Percentiles rank a stretch among this genome's conserved stretches.
These are phyloP conservation scores for Aegilops speltoides DNA, from an alignment of 176 grass and related monocot species.

Conservation along the genomic window DNA sequence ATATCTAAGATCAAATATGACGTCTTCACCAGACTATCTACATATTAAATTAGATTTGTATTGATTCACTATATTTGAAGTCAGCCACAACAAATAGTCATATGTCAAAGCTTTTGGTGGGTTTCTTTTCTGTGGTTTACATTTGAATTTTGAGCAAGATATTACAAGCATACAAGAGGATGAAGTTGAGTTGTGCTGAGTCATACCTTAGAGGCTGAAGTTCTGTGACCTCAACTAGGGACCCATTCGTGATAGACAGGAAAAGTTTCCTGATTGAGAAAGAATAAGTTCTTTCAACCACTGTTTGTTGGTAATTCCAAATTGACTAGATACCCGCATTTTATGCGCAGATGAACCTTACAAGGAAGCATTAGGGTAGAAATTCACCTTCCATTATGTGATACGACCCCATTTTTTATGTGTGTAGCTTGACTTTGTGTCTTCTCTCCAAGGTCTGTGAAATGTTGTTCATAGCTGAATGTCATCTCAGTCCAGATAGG, in stretches of 20 bases:
- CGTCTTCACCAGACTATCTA: not conserved
- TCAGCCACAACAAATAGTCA: not conserved
- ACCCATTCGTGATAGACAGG: slow-evolving; percentile 58
- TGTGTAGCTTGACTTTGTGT: slow-evolving; percentile 37
- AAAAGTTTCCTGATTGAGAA: slow-evolving; percentile 75
- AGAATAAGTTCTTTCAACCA: slow-evolving; percentile 31
- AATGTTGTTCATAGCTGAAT: slow-evolving; percentile 53
- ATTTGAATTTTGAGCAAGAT: slow-evolving; percentile 34
- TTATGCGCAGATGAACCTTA: not conserved
- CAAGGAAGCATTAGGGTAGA: slow-evolving; percentile 5
- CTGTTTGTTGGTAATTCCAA: slow-evolving; percentile 3
- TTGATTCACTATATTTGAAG: not conserved
- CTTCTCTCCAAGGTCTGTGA: slow-evolving; percentile 40
- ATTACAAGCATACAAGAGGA: slow-evolving; percentile 19
- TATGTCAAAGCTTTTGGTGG: slow-evolving; percentile 6
- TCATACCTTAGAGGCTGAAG: slow-evolving; percentile 85
- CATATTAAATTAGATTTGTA: not conserved
- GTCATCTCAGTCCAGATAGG: slow-evolving; percentile 86
- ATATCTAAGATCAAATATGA: slow-evolving; percentile 4
- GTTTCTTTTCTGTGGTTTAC: not conserved
- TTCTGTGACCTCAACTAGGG: slow-evolving; percentile 81
- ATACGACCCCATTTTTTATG: slow-evolving; percentile 65
- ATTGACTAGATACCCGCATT: not conserved
- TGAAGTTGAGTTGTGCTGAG: not conserved
- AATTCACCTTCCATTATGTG: slow-evolving; percentile 72